Evolutionary conservation across 1,284 basidiomycete species (phyloP).

Genomic region (Acaromyces ingoldii): DNA sequence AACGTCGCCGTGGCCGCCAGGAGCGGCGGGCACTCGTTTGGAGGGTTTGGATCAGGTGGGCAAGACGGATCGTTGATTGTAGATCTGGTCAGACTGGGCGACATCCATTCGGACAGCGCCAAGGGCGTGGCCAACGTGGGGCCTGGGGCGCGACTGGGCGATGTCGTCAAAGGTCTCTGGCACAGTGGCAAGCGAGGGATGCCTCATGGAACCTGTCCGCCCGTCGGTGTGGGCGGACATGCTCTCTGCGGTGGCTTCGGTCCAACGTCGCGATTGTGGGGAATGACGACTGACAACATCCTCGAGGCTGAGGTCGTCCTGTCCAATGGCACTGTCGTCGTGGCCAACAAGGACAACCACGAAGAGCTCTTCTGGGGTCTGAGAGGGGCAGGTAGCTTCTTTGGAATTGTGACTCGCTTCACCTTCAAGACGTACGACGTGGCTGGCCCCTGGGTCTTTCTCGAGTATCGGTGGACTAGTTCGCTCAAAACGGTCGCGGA

Average conservation of each 20-base stretch:
- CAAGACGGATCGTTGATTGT: slow-evolving; percentile 41
- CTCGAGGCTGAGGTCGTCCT: slow-evolving; percentile 48
- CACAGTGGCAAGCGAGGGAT: slow-evolving; percentile 37
- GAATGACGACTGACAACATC: slow-evolving; percentile 47
- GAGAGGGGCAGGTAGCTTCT: slow-evolving; percentile 48
- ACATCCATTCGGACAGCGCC: slow-evolving; percentile 23
- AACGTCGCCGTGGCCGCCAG: slow-evolving; percentile 41
- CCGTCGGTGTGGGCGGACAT: slow-evolving; percentile 50
- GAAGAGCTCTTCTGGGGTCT: slow-evolving; percentile 45
- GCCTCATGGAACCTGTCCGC: slow-evolving; percentile 50
- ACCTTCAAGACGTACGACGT: slow-evolving; percentile 40
- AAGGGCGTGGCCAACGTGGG: slow-evolving; percentile 33
- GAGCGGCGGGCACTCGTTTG: slow-evolving; percentile 52
- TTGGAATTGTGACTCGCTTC: slow-evolving; percentile 48
- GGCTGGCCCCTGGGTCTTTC: slow-evolving; percentile 15
- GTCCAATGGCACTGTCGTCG: slow-evolving; percentile 44
- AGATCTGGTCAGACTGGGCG: slow-evolving; percentile 37
- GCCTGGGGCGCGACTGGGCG: slow-evolving; percentile 48
- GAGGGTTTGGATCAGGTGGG: slow-evolving; percentile 40
- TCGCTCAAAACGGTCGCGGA: slow-evolving; percentile 15
- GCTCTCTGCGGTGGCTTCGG: slow-evolving; percentile 48
- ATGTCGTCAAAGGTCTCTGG: slow-evolving; percentile 49
- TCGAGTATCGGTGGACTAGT: slow-evolving; percentile 31
- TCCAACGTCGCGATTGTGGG: slow-evolving; percentile 46
- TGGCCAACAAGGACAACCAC: slow-evolving; percentile 24